Conservation (phyloP, 192 early-diverging fungal species). For the Gigaspora rosea region DNA sequence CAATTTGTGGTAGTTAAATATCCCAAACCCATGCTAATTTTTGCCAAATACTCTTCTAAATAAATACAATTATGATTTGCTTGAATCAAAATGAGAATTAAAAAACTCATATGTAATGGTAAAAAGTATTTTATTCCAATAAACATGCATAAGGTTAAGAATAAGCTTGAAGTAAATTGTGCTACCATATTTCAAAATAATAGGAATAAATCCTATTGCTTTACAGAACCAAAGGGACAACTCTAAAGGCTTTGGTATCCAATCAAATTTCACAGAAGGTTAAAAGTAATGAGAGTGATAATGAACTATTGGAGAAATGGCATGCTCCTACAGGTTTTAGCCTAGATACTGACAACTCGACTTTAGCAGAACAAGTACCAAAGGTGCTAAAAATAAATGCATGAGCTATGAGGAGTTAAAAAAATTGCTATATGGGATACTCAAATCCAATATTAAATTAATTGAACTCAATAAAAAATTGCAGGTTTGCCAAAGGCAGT, state of each 20-base stretch:
- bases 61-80: no score
- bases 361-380: no score
- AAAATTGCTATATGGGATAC: constrained; percentile 27
- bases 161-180: background rate
- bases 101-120: no score
- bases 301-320: constrained; percentile 8
- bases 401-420: constrained; percentile 31
- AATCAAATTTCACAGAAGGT: background rate
- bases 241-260: background rate
- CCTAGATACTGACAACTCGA: constrained; percentile 7
- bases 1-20: no score
- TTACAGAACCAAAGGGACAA: no score
- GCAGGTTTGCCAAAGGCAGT: background rate
- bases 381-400: constrained; percentile 31
- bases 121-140: no score
- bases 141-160: no score
- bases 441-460: constrained; percentile 25
- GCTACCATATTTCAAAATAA: background rate
- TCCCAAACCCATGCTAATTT: no score
- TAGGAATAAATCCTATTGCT: no score
- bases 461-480: constrained; percentile 30
- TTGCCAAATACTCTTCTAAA: no score
- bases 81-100: no score
- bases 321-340: constrained; percentile 24
- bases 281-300: background rate